Conservation (phyloP, 352 stramenopile genomes). For the Globisporangium apiculatum region DNA sequence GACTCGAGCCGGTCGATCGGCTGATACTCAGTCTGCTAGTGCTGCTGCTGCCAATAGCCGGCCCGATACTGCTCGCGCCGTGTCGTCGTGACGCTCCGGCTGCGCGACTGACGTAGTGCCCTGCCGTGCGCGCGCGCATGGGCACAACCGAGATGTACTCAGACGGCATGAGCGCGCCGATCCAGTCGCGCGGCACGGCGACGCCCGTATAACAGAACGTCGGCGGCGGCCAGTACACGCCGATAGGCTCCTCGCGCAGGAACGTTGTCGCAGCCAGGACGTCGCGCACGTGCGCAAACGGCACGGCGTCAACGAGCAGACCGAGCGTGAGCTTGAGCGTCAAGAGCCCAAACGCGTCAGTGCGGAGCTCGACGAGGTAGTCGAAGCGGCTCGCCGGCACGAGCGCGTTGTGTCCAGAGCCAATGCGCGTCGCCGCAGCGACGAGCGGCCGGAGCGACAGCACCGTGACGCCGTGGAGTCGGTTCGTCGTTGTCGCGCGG, state of each 20-base stretch:
- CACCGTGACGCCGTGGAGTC: conserved; percentile 47
- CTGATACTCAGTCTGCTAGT: background rate
- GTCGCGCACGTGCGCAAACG: conserved; percentile 48
- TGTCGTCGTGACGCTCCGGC: too few species aligned
- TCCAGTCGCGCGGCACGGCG: conserved; percentile 49
- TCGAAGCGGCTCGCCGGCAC: conserved; percentile 45
- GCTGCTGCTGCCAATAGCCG: background rate
- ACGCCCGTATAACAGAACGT: conserved; percentile 37
- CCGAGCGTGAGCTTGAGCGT: conserved; percentile 75
- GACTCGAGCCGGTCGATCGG: background rate
- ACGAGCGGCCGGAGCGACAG: conserved; percentile 49
- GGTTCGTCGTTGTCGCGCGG: conserved; percentile 24
- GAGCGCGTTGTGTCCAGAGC: conserved; percentile 19
- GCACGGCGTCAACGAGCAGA: conserved; percentile 49
- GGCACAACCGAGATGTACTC: conserved; percentile 63
- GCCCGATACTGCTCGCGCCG: too few species aligned
- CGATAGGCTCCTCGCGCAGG: conserved; percentile 35
- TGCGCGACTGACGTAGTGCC: background rate
- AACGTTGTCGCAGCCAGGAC: conserved; percentile 40
- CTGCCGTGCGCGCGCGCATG: conserved; percentile 19
- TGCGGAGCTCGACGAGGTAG: conserved; percentile 63
- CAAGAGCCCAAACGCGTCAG: conserved; percentile 40
- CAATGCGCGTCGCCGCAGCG: conserved; percentile 49
- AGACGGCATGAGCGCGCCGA: conserved; percentile 56
- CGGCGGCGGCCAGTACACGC: conserved; percentile 56